Base-by-base conservation (phyloP, 345 rosid genomes). In the Erysimum cheiranthoides region DNA sequence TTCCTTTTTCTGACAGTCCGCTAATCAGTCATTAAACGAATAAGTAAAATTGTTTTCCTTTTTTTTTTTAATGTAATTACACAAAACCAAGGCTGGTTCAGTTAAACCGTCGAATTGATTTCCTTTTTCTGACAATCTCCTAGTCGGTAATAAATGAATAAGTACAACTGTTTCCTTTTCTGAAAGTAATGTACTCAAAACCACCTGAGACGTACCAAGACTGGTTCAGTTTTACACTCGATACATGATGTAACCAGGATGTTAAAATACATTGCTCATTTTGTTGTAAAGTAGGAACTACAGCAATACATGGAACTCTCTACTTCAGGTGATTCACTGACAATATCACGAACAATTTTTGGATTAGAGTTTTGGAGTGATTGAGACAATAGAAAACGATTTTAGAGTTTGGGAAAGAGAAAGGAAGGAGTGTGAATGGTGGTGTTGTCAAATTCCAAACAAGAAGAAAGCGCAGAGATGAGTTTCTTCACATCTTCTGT, bases 401-500 rank as follows among this genome's bases (percentile, higher is more conserved):
- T 35, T 58, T 59, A 75, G 39, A 88, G 80, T 84, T 80, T 85
- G 18, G 89, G 77, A 78, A 54, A 61, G 13, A 72, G 39, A 72
- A 73, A 77, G 47, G 86, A 70, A 81, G 77, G 73, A 40, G 30
- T 58, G 67, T 52, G 66, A 36, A 51, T 59, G 57, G 74, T 43
- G 51, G 74, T 47, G 4, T 84, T 91, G 78, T 77, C 76, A 31
- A 90, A 76, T 71, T 79, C 83, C 61, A 89, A 82, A 77, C 86
- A 85, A 67, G 74, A 8, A 53, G 93, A 84, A 27, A 92, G 83
- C 4, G 93, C 88, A 38, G 81, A 53, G 42, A 83, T 68, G 53
- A 95, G 90, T 84, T 86, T 88, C 92, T 84, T 86, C 81, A 92
- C 70, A 82, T 95, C 97, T 21, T 88, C 96, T 8, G 73, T 42